Conservation (phyloP, 2,329 filamentous ascomycete genomes). For the Stachybotrys elegans region DNA sequence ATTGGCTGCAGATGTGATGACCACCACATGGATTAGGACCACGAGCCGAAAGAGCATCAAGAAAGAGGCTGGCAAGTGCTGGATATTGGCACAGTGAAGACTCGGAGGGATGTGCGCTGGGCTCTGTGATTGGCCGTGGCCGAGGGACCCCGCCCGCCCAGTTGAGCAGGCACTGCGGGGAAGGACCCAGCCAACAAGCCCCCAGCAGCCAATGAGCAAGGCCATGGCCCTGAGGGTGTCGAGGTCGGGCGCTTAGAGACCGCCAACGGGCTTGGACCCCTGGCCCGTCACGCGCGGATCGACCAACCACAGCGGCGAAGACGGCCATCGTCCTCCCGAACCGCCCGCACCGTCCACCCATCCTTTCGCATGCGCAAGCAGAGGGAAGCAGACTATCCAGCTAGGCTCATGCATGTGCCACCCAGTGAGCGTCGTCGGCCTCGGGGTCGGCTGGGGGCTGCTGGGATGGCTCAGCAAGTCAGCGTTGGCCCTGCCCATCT, state of each 20-base stretch:
- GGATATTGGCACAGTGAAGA: no score
- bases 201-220: constrained; percentile 19
- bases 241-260: constrained; percentile 32
- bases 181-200: no score
- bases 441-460: constrained; percentile 18
- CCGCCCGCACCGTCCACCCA: constrained; percentile 20
- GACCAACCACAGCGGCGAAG: constrained; percentile 36
- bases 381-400: constrained; percentile 34
- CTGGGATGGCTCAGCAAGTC: constrained; percentile 29
- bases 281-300: constrained; percentile 21
- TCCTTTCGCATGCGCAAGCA: no score
- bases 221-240: background rate
- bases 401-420: constrained; percentile 31
- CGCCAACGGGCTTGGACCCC: constrained; percentile 16
- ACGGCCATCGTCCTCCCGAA: constrained; percentile 14
- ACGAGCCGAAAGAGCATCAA: no score
- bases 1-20: no score
- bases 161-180: no score
- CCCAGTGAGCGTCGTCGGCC: constrained; percentile 23
- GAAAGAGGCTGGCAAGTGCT: no score
- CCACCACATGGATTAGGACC: no score
- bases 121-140: no score
- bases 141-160: no score
- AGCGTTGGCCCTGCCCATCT: constrained; percentile 31
- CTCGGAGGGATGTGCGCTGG: no score